A percentile compares a stretch with the other conserved stretches of the same genome.
Evolutionary conservation across 139 green algal species (phyloP).

Genomic region (Chlorella sp.): DNA sequence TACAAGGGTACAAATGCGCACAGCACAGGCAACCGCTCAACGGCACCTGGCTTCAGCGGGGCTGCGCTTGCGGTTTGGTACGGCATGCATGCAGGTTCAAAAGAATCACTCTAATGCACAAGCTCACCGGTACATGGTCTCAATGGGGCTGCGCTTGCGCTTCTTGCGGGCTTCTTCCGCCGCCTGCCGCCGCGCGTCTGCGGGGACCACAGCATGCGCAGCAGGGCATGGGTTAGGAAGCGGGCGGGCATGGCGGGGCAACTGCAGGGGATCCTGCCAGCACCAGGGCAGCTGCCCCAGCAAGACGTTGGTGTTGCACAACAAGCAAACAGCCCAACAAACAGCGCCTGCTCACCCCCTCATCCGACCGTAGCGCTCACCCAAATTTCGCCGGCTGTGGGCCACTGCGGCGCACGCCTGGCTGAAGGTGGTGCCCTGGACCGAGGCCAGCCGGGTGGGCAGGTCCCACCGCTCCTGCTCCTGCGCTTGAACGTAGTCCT

Average conservation of each 20-base stretch:
- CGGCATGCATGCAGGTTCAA: no score
- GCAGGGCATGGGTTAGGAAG: neutral
- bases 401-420: neutral
- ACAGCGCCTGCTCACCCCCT: neutral
- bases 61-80: no score
- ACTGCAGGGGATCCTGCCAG: neutral
- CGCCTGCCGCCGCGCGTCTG: neutral
- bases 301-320: no score
- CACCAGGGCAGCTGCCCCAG: no score
- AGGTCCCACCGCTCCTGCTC: neutral
- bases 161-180: neutral
- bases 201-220: neutral
- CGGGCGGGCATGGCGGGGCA: neutral
- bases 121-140: conserved; percentile 30
- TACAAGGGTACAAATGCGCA: no score
- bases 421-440: neutral
- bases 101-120: neutral
- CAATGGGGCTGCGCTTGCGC: neutral
- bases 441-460: neutral
- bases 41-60: no score
- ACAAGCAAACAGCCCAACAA: no score
- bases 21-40: no score
- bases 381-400: neutral
- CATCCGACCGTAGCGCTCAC: neutral
- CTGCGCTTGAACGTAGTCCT: neutral